These are phyloP conservation scores for Tetrahymena thermophila DNA, from an alignment of 73 alveolate species.

Conservation along the genomic window DNA sequence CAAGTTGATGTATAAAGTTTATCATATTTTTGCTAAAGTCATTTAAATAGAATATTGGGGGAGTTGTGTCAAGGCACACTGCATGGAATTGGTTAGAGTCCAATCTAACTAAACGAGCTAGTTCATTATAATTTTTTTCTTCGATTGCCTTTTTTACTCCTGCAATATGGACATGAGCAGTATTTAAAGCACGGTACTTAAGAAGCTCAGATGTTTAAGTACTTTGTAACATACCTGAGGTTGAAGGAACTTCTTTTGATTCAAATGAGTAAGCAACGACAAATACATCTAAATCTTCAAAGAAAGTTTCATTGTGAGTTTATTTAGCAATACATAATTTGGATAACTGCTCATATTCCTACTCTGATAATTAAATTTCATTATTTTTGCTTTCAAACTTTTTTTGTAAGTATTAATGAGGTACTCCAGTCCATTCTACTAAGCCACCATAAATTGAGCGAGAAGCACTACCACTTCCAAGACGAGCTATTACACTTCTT, in stretches of 20 bases:
- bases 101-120: constrained; percentile 6
- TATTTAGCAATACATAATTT: constrained; percentile 36
- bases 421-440: constrained; percentile 77
- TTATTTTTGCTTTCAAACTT: constrained; percentile 10
- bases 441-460: constrained; percentile 85
- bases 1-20: not conserved
- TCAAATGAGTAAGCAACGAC: not conserved
- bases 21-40: constrained; percentile 48
- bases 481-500: constrained; percentile 70
- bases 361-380: constrained; percentile 52
- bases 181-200: constrained; percentile 13
- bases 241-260: constrained; percentile 72
- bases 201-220: constrained; percentile 71
- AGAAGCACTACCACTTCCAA: constrained; percentile 95
- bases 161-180: constrained; percentile 56
- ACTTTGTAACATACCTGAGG: constrained; percentile 82
- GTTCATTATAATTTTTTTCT: constrained; percentile 52
- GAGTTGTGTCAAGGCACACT: constrained; percentile 55
- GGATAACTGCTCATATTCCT: constrained; percentile 52
- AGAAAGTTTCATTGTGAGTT: constrained; percentile 17
- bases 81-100: constrained; percentile 58
- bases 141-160: constrained; percentile 56
- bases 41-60: constrained; percentile 64
- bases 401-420: not conserved
- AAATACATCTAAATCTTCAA: constrained; percentile 58